phyloP scores from a whole-genome alignment of 2,329 filamentous ascomycete genomes.

The Ceratocystis diversiconidia region DNA sequence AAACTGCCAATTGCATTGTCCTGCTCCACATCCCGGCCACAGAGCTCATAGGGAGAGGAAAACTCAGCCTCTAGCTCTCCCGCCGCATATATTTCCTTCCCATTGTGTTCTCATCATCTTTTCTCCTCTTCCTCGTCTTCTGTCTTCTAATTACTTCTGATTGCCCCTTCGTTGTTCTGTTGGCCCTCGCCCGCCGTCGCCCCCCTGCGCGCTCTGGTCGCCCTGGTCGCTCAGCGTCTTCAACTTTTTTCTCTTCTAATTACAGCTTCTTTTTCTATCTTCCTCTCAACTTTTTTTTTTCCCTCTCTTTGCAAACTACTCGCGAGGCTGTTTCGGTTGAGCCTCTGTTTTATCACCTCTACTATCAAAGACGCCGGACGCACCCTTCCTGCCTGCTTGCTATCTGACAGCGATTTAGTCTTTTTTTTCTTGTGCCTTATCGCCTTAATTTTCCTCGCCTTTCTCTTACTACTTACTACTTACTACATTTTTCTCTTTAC shows the following conservation, averaged over 20 bases:
- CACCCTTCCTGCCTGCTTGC: neutral
- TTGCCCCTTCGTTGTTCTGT: neutral
- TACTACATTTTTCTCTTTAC: neutral
- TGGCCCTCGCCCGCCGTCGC: neutral
- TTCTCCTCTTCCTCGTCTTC: neutral
- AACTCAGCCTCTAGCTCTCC: neutral
- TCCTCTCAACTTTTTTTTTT: neutral
- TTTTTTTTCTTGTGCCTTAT: neutral
- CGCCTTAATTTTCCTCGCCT: neutral
- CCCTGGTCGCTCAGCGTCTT: conserved; percentile 11
- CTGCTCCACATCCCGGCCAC: neutral
- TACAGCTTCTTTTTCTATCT: neutral
- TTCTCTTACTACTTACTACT: neutral
- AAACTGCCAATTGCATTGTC: neutral
- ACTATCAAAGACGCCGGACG: neutral
- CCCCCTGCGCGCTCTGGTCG: conserved; percentile 12
- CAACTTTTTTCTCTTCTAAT: neutral
- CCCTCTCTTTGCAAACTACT: neutral
- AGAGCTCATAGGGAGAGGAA: neutral
- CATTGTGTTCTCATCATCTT: neutral
- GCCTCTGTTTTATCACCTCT: neutral
- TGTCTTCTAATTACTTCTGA: neutral
- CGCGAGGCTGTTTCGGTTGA: neutral
- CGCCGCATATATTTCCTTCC: neutral
- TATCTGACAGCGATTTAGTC: neutral